Evolutionary conservation across 345 rosid species (phyloP), one percentile per base, ranked within the genome.

Genomic region (Luvunga scandens): DNA sequence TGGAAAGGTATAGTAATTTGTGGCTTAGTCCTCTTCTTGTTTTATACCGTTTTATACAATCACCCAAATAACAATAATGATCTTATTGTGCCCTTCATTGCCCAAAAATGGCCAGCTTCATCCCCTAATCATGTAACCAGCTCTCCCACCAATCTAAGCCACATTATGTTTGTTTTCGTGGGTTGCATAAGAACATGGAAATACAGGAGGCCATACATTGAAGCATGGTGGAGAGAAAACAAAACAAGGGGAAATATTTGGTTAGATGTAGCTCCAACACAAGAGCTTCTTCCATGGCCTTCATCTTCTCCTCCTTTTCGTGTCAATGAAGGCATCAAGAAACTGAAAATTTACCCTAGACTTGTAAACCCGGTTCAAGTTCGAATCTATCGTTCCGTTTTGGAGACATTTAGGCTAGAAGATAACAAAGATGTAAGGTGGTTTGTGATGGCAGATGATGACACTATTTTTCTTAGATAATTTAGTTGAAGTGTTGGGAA

Each of bases 181-280:
- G 83, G 91, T 53, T 81, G 86, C 66, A 60, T 75, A 36, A 85
- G 60, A 34, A 86, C 88, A 22, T 88, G 91, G 94, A 75, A 82
- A 27, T 38, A 74, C 18, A 88, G 84, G 53, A 90, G 67, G 81
- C 69, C 87, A 13, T 86, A 84, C 82, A 79, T 86, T 9, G 91
- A 90, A 68, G 75, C 92, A 22, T 89, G 95, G 94, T 91, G 94
- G 97, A 75, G 86, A 81, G 88, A 90, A 18, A 88, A 91, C 75
- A 71, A 77, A 13, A 85, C 95, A 5, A 83, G 83, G 64, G 92
- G 95, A 42, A 86, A 86, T 75, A 67, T 91, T 78, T 91, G 91
- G 65, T 72, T 92, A 10, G 93, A 87, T 39, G 68, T 36, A 48
- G 64, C 86, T 77, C 90, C 94, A 27, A 57, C 81, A 27, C 16